Evolutionary conservation across 768 basidiomycete genomes (phyloP).

Genomic region (Psilocybe cubensis): DNA sequence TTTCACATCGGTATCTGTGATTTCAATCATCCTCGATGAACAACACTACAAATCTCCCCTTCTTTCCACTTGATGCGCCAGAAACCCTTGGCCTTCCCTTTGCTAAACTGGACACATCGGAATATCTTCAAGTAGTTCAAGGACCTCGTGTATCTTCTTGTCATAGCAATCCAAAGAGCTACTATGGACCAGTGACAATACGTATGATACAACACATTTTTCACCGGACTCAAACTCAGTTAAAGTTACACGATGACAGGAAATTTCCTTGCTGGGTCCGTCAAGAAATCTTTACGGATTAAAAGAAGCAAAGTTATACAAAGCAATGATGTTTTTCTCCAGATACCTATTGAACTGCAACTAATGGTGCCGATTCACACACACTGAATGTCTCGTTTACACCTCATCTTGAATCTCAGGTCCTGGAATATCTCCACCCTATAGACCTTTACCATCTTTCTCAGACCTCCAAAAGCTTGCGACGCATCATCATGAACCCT

Average conservation of each 20-base stretch:
- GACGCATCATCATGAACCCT: conserved; percentile 18
- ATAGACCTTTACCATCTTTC: conserved; percentile 27
- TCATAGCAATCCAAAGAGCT: conserved; percentile 17
- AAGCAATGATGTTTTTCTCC: conserved; percentile 13
- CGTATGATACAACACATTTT: conserved; percentile 11
- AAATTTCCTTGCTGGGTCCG: conserved; percentile 23
- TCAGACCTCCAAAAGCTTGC: conserved; percentile 14
- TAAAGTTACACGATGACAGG: conserved; percentile 10
- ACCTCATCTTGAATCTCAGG: conserved; percentile 9
- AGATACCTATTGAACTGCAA: conserved; percentile 23
- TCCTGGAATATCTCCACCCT: conserved; percentile 27
- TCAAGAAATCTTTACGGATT: conserved; percentile 18
- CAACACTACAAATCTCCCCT: background rate
- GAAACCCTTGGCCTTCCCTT: conserved; percentile 7
- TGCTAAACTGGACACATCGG: conserved; percentile 5
- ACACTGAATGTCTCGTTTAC: background rate
- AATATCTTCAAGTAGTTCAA: conserved; percentile 10
- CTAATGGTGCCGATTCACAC: conserved; percentile 11
- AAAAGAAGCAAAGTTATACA: background rate
- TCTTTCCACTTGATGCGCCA: background rate
- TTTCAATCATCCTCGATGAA: background rate
- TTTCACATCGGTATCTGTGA: too few species aligned
- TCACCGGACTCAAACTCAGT: background rate
- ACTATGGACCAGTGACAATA: conserved; percentile 26
- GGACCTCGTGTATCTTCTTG: conserved; percentile 18